Base-by-base conservation (phyloP, 371 early-diverging fungal genomes). In the Apophysomyces elegans region DNA sequence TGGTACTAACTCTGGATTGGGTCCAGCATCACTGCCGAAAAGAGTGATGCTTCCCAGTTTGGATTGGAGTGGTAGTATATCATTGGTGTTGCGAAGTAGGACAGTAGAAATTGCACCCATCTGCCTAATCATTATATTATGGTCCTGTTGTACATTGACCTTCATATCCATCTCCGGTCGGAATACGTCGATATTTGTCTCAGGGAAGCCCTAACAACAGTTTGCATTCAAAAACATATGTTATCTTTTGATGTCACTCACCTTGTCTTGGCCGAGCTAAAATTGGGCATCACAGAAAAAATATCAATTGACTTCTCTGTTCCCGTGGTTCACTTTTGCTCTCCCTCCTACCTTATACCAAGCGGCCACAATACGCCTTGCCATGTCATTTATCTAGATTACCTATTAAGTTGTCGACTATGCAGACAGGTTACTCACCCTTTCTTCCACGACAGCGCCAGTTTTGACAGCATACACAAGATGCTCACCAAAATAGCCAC, bases 81-180 rank as follows among this genome's bases (percentile, higher is more conserved):
- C 64, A 21, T 74, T 78, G 7, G 69, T 61, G 62, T 85, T 85
- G 37, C 79, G 72, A 32, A 88, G 63, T 36, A 89, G 64, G 35
- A 86, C 75, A 8, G 69, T 65, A n/a, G 84, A 78, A 21, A 84
- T 87, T 61, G 83, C 83, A 8, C 78, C 89, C 46, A 85, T 72
- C 37, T 68, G 63, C 16, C 84, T 71, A 7, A 77, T 73, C 35
- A 76, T 38, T 35, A 65, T 59, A 7, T 50, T 63, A 39, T 86
- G 85, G 56, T 84, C 68, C 9, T 54, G 65, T 47, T 81, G 79
- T 7, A 84, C 84, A 61, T 84, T 66, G 32, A 75, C 78, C 58
- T 21, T 60, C 37, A n/a, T 72, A 37, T 60, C 74, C 0, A 58
- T 7, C 4, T 64, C 64, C 36, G 46, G 65, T 36, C 67, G 11